Percentiles rank a stretch among this genome's conserved stretches.
Evolutionary conservation across 768 basidiomycete genomes (phyloP).

Genomic region (Lactarius sanguifluus): DNA sequence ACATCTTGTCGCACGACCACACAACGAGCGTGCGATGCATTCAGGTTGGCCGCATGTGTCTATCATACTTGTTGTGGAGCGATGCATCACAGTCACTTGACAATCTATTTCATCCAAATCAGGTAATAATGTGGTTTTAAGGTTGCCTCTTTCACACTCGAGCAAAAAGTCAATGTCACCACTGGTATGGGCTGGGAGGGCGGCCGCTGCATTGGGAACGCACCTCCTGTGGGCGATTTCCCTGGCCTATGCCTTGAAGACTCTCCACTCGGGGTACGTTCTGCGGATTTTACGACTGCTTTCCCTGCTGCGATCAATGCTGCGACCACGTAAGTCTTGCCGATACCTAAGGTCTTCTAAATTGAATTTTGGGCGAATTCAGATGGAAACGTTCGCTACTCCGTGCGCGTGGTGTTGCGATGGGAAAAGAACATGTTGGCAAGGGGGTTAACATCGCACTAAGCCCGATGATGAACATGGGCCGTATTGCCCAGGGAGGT

Average conservation of each 20-base stretch:
- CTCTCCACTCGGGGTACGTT: constrained; percentile 76
- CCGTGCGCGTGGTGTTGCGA: constrained; percentile 68
- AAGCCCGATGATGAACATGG: constrained; percentile 85
- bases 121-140: neutral
- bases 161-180: constrained; percentile 30
- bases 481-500: constrained; percentile 73
- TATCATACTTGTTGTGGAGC: neutral
- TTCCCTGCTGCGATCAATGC: constrained; percentile 86
- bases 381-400: constrained; percentile 80
- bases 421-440: constrained; percentile 79
- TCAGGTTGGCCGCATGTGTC: neutral
- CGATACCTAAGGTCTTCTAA: neutral
- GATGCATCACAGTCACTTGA: neutral
- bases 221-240: constrained; percentile 50
- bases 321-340: constrained; percentile 65
- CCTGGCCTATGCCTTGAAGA: constrained; percentile 77
- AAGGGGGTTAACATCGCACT: constrained; percentile 85
- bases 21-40: neutral
- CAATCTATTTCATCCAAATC: neutral
- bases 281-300: constrained; percentile 66
- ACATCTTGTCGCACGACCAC: neutral
- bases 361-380: constrained; percentile 10
- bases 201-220: constrained; percentile 72
- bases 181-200: constrained; percentile 48
- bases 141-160: constrained; percentile 26